These are phyloP conservation scores for Suhomyces canberraensis DNA, from an alignment of 805 yeast genomes.

Conservation along the genomic window DNA sequence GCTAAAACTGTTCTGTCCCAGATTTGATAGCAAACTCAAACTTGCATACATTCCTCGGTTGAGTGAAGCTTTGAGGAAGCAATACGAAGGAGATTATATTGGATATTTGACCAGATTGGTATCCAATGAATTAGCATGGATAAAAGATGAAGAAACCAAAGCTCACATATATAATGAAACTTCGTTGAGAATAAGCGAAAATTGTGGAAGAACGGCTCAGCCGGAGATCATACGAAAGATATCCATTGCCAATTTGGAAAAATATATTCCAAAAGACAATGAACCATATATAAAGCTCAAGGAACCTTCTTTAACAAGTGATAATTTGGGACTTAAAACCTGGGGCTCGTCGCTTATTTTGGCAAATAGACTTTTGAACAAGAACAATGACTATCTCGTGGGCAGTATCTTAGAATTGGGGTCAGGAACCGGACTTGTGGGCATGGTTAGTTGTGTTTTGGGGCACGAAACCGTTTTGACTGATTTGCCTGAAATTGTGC, in stretches of 20 bases:
- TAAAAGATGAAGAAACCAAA: conserved; percentile 28
- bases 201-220: conserved; percentile 80
- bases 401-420: conserved; percentile 71
- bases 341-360: conserved; percentile 91
- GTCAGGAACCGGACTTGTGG: conserved; percentile 90
- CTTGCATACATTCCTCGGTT: conserved; percentile 24
- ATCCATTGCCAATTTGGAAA: conserved; percentile 35
- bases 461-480: conserved; percentile 58
- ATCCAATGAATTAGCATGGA: conserved; percentile 49
- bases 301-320: conserved; percentile 86
- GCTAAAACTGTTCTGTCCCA: conserved; percentile 38
- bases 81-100: conserved; percentile 37
- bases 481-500: conserved; percentile 74
- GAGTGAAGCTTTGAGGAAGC: conserved; percentile 24
- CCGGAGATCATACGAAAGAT: conserved; percentile 68
- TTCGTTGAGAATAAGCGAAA: conserved; percentile 67
- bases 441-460: conserved; percentile 60
- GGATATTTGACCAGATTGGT: conserved; percentile 48
- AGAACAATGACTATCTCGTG: conserved; percentile 13
- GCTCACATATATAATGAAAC: conserved; percentile 52
- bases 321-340: conserved; percentile 85
- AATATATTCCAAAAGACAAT: conserved; percentile 5
- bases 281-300: conserved; percentile 38
- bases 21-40: conserved; percentile 20
- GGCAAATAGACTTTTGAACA: conserved; percentile 47